Base-by-base conservation (phyloP, 352 stramenopile species). In the Globisporangium camurandrum region DNA sequence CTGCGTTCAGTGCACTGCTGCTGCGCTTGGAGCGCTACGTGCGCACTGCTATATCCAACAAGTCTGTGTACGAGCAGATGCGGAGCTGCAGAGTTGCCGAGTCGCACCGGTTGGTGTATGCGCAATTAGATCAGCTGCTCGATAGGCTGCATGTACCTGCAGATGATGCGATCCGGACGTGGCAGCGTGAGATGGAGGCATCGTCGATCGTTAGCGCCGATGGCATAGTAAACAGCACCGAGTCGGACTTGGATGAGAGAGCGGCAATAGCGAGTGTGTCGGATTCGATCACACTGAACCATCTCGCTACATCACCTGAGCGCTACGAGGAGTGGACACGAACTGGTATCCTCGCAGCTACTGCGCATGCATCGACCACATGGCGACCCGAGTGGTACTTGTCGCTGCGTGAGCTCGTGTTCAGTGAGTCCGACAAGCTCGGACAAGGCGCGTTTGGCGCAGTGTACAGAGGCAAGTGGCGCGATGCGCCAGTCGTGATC, bases 41-140 rank as follows among this genome's bases (percentile, higher is more conserved):
- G 33, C 47, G 47, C 26, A 34, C n/a, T 11, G 33, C 22, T 2
- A 38, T 44, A 9, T 54, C 47, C 36, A 37, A 54, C 17, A 44
- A 38, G 38, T 54, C 47, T 9, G 38, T 40, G n/a, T 17, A 17
- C 22, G 17, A 24, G 22, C 26, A 31, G 5, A 17, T 14, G 26
- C 16, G 47, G 16, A 54, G 47, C 17, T 16, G 26, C 16, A 22
- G 31, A 11, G 34, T 54, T 2, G 24, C 34, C 8, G 47, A 45
- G 16, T 27, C 47, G 12, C 23, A 46, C 47, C 28, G 22, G 11
- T 23, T 54, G 12, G 12, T 54, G 17, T 36, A 34, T 16, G 23
- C 46, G 3, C 12, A 46, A 9, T 19, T 46, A 8, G 34, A 43
- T 19, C 23, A 24, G 9, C 11, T 53, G 34, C 16, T 53, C 1